These are phyloP conservation scores for Penicillium thymicola DNA, from an alignment of 2,329 filamentous ascomycete species.

Conservation along the genomic window DNA sequence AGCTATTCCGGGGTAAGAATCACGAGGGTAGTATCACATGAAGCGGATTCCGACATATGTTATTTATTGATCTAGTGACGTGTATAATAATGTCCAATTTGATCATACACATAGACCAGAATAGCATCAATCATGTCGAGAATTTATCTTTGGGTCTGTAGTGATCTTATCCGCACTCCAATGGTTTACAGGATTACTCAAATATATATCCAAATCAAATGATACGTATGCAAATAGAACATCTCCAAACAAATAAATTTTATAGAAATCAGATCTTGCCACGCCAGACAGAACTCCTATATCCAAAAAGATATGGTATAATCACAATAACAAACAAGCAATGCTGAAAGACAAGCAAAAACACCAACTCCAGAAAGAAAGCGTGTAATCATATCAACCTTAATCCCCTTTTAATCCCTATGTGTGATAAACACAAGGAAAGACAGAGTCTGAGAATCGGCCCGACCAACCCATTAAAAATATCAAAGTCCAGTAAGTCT, in stretches of 20 bases:
- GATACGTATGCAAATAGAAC: too few relatives aligned
- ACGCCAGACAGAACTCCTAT: neutral
- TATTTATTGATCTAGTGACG: neutral
- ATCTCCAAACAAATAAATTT: neutral
- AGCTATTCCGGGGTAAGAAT: neutral
- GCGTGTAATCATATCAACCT: neutral
- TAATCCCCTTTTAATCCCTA: neutral
- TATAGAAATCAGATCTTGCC: neutral
- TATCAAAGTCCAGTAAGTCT: conserved; percentile 13
- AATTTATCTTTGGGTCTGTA: neutral
- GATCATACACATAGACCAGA: neutral
- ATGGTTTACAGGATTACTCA: too few relatives aligned
- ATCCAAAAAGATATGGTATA: neutral
- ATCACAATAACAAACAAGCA: neutral
- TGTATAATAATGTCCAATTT: neutral
- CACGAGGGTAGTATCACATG: neutral
- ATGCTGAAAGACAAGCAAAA: neutral
- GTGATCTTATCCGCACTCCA: neutral
- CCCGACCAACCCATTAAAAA: neutral
- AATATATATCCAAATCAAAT: too few relatives aligned
- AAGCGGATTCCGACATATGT: too few relatives aligned
- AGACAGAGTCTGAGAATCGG: neutral
- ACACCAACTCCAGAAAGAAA: neutral
- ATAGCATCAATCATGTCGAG: neutral
- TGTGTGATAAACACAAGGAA: neutral